Conservation (phyloP, 257 asterid species). For the Sherardia arvensis region DNA sequence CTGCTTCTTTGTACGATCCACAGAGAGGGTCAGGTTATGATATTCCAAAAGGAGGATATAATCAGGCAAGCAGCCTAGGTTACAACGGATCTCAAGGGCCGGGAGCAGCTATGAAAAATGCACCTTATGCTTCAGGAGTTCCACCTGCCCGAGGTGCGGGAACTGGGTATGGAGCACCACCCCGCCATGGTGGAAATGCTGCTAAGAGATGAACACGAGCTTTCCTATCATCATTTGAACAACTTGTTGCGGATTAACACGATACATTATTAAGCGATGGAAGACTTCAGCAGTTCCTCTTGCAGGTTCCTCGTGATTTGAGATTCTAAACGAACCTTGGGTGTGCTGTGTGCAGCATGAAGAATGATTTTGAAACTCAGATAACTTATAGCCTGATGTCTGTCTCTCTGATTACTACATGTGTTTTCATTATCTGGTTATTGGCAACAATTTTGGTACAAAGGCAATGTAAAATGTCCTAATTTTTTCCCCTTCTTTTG, state of each 20-base stretch:
- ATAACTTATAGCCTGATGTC: neutral
- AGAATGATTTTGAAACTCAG: neutral
- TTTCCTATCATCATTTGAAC: neutral
- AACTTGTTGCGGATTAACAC: neutral
- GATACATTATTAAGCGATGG: neutral
- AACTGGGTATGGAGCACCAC: conserved; percentile 34
- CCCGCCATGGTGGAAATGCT: conserved; percentile 42
- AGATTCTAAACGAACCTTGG: neutral
- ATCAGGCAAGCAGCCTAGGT: conserved; percentile 23
- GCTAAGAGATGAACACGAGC: conserved; percentile 30
- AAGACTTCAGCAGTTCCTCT: neutral
- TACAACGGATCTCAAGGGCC: conserved; percentile 56
- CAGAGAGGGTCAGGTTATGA: conserved; percentile 51
- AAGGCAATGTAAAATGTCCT: neutral
- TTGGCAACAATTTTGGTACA: neutral
- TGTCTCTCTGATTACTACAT: neutral
- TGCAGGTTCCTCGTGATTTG: neutral
- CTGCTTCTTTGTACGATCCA: conserved; percentile 32
- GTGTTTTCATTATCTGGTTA: neutral
- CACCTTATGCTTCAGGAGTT: conserved; percentile 30
- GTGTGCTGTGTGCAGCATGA: neutral
- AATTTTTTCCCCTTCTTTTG: neutral
- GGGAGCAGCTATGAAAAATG: conserved; percentile 26
- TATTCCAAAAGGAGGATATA: conserved; percentile 29
- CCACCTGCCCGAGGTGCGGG: conserved; percentile 33